Evolutionary conservation across 106 monocot genomes (phyloP).

Genomic region (Dactylorhiza incarnata): DNA sequence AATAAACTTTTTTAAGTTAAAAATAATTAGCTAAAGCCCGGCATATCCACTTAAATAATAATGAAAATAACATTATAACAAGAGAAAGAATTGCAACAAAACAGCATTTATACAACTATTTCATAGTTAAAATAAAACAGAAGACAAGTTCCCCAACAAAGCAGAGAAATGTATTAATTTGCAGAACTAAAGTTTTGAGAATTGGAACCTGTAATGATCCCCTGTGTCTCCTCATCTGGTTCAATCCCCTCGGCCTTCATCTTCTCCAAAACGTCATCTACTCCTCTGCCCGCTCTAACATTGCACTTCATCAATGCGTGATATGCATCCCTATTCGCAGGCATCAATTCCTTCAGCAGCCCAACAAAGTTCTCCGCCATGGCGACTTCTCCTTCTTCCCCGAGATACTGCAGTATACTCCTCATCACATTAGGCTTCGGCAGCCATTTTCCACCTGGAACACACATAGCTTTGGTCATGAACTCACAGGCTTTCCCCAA

Average conservation of each 20-base stretch:
- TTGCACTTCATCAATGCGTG: constrained; percentile 46
- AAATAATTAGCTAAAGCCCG: background rate
- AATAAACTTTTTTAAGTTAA: background rate
- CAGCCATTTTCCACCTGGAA: constrained; percentile 42
- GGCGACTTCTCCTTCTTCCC: constrained; percentile 29
- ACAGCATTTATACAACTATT: background rate
- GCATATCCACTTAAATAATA: background rate
- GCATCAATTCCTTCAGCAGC: constrained; percentile 40
- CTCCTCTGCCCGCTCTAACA: constrained; percentile 40
- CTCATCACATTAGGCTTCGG: constrained; percentile 31
- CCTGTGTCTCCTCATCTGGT: constrained; percentile 22
- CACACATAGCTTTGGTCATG: constrained; percentile 55
- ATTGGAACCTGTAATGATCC: constrained; percentile 22
- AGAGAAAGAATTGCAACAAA: background rate
- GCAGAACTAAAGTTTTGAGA: background rate
- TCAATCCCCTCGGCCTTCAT: constrained; percentile 46
- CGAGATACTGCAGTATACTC: constrained; percentile 41
- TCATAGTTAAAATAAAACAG: no score
- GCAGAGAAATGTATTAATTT: no score
- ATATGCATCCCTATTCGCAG: constrained; percentile 44
- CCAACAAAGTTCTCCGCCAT: constrained; percentile 41
- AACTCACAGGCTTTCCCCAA: constrained; percentile 43
- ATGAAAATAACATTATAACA: background rate
- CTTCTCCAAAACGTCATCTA: constrained; percentile 29
- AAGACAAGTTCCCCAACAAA: no score